These are phyloP conservation scores for Arthrobotrys sinensis DNA, from an alignment of 2,329 filamentous ascomycete genomes.

Conservation along the genomic window DNA sequence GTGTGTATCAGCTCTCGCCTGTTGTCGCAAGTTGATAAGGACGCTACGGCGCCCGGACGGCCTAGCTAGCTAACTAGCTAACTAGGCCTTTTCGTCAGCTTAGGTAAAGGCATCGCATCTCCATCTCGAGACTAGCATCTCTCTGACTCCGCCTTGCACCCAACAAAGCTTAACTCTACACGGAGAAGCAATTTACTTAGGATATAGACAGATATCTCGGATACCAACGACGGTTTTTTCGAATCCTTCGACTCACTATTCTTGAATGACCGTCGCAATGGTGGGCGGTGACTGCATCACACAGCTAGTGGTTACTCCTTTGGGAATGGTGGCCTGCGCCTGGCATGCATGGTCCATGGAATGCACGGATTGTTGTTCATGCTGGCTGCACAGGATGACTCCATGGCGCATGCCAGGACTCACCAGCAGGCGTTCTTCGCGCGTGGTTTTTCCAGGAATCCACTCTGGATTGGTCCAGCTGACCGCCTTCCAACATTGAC, in stretches of 20 bases:
- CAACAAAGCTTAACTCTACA: conserved; percentile 22
- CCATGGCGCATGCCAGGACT: conserved; percentile 53
- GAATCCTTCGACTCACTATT: conserved; percentile 30
- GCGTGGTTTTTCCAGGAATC: conserved; percentile 35
- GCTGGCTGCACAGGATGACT: conserved; percentile 56
- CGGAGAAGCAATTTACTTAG: background rate
- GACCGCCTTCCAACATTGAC: conserved; percentile 26
- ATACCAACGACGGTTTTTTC: background rate
- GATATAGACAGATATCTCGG: background rate
- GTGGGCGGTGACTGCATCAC: conserved; percentile 55
- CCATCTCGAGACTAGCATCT: background rate
- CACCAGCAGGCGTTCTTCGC: conserved; percentile 57
- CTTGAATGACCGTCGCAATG: conserved; percentile 23
- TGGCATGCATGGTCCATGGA: conserved; percentile 47
- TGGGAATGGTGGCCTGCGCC: conserved; percentile 29
- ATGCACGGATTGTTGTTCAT: conserved; percentile 48
- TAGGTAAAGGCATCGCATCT: conserved; percentile 26
- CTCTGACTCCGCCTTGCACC: conserved; percentile 22
- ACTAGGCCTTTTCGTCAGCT: conserved; percentile 2
- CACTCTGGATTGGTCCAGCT: conserved; percentile 48
- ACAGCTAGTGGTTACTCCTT: conserved; percentile 48
- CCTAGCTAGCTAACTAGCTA: no score
- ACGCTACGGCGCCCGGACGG: background rate
- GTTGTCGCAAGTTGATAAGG: conserved; percentile 27
- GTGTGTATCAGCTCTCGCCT: conserved; percentile 18